phyloP scores from a whole-genome alignment of 345 rosid species.

The Aquilaria sinensis region DNA sequence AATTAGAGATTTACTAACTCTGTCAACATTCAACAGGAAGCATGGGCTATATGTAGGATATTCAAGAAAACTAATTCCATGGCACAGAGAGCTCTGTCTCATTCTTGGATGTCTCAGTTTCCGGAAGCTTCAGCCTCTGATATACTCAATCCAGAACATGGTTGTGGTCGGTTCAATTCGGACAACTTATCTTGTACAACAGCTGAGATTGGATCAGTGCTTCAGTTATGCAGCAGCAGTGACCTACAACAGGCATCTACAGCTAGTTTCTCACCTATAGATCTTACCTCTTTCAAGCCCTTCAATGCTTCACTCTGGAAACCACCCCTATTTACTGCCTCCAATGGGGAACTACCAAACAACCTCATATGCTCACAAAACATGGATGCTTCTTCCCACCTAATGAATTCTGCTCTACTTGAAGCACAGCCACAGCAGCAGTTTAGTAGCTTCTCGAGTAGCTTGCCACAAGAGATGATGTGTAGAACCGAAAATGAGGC shows the following conservation, averaged over 20 bases:
- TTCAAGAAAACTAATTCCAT: slow-evolving; percentile 76
- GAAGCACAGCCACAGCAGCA: slow-evolving; percentile 27
- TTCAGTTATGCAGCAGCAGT: slow-evolving; percentile 22
- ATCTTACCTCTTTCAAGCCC: slow-evolving; percentile 24
- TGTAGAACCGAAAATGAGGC: slow-evolving; percentile 19
- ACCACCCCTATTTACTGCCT: slow-evolving; percentile 19
- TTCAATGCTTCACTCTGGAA: slow-evolving; percentile 15
- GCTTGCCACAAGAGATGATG: slow-evolving; percentile 29
- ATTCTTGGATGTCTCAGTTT: slow-evolving; percentile 42
- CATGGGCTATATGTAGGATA: slow-evolving; percentile 97
- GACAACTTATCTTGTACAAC: slow-evolving; percentile 43
- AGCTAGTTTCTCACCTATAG: slow-evolving; percentile 23
- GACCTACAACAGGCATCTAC: slow-evolving; percentile 25
- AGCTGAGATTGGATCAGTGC: slow-evolving; percentile 35
- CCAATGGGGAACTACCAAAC: slow-evolving; percentile 25
- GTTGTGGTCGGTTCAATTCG: slow-evolving; percentile 28
- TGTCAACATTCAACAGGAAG: slow-evolving; percentile 40
- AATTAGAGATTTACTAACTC: background rate
- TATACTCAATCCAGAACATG: slow-evolving; percentile 19
- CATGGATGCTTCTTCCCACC: slow-evolving; percentile 25
- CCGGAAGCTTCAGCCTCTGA: slow-evolving; percentile 27
- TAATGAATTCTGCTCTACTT: slow-evolving; percentile 19
- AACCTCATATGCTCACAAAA: slow-evolving; percentile 35
- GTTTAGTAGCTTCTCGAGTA: slow-evolving; percentile 30
- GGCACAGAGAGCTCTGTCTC: slow-evolving; percentile 64